Evolutionary conservation across 2,329 filamentous ascomycete genomes (phyloP).

Genomic region (Aspergillus thermomutatus): DNA sequence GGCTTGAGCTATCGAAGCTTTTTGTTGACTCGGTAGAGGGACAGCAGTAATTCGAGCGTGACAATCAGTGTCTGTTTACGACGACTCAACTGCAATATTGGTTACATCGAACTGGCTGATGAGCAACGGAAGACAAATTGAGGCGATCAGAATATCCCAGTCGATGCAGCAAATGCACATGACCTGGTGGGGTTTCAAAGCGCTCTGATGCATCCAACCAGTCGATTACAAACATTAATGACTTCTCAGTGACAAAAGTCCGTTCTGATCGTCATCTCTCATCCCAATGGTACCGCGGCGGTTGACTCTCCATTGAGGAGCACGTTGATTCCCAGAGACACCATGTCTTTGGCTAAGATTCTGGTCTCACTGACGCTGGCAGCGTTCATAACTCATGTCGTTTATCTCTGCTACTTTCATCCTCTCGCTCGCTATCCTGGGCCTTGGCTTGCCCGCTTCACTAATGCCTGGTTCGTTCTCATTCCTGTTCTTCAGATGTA

Average conservation of each 20-base stretch:
- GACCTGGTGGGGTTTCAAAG: not conserved
- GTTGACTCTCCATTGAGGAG: not conserved
- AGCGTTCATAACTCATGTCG: slow-evolving; percentile 2
- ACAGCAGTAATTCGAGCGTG: not conserved
- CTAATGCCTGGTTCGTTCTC: slow-evolving; percentile 13
- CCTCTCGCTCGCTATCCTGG: slow-evolving; percentile 64
- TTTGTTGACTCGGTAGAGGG: slow-evolving; percentile 9
- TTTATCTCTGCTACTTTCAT: slow-evolving; percentile 38
- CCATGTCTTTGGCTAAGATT: not conserved
- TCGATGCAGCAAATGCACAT: not conserved
- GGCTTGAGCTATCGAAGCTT: slow-evolving; percentile 1
- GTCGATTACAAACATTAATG: not conserved
- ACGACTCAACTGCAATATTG: no score
- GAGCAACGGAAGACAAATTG: no score
- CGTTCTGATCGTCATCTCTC: not conserved
- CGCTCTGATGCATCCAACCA: not conserved
- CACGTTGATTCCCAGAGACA: no score
- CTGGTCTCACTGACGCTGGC: not conserved
- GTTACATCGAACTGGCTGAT: no score
- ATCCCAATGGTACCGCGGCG: not conserved
- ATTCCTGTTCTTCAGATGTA: not conserved
- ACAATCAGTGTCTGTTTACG: no score
- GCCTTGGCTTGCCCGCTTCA: slow-evolving; percentile 51
- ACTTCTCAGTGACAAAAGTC: not conserved
- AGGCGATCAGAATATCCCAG: no score